These are phyloP conservation scores for Euphorbia schlechtendalii DNA, from an alignment of 441 rosid genomes.

Conservation along the genomic window DNA sequence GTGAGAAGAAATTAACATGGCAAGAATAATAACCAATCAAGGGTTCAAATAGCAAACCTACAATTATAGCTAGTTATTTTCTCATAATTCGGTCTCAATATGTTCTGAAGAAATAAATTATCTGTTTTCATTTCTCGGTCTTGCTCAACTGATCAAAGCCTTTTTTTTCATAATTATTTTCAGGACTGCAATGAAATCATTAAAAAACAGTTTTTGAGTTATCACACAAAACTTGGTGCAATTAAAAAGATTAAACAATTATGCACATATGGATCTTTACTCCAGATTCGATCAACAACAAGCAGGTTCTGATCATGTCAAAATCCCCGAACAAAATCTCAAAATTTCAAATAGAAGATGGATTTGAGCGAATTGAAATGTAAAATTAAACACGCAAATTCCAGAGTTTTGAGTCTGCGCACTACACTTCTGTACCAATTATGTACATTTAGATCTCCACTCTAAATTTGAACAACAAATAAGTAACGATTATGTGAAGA, in stretches of 20 bases:
- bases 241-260: neutral
- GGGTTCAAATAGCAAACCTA: neutral
- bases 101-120: neutral
- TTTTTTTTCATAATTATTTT: too few relatives aligned
- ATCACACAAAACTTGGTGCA: neutral
- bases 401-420: too few relatives aligned
- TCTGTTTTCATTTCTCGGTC: neutral
- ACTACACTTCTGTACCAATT: too few relatives aligned
- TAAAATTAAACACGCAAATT: too few relatives aligned
- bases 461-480: neutral
- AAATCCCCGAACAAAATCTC: too few relatives aligned
- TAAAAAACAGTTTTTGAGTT: neutral
- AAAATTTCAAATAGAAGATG: too few relatives aligned
- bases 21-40: neutral
- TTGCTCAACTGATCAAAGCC: too few relatives aligned
- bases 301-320: too few relatives aligned
- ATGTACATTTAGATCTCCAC: neutral
- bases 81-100: neutral
- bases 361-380: too few relatives aligned
- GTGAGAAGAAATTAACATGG: neutral
- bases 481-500: neutral
- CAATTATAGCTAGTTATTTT: neutral
- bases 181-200: too few relatives aligned
- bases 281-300: too few relatives aligned
- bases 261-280: too few relatives aligned